phyloP scores from a whole-genome alignment of 1,284 basidiomycete genomes.

The Fomes fomentarius region DNA sequence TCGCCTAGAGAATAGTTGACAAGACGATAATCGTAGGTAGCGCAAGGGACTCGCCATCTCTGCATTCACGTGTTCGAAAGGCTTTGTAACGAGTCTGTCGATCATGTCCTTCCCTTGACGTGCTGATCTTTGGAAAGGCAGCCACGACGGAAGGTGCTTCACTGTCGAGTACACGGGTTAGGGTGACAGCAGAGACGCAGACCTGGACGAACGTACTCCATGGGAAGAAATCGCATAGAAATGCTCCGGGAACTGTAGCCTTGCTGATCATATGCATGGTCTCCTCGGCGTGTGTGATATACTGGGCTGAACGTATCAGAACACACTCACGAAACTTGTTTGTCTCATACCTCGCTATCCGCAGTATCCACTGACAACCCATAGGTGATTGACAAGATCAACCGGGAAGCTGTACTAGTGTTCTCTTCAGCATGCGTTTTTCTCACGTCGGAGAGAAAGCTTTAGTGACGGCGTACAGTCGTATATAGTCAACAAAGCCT shows the following conservation, averaged over 20 bases:
- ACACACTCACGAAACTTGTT: constrained; percentile 14
- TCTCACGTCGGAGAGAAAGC: too few species aligned
- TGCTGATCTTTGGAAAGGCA: constrained; percentile 39
- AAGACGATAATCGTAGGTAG: background rate
- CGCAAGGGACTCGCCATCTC: constrained; percentile 24
- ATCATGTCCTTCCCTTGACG: constrained; percentile 22
- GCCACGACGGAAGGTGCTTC: constrained; percentile 38
- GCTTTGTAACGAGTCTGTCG: constrained; percentile 28
- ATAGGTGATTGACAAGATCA: constrained; percentile 36
- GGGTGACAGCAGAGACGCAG: background rate
- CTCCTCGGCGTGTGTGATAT: constrained; percentile 28
- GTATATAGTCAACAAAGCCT: constrained; percentile 21
- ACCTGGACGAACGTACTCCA: constrained; percentile 18
- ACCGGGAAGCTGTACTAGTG: constrained; percentile 32
- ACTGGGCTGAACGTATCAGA: constrained; percentile 14
- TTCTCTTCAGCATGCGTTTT: too few species aligned
- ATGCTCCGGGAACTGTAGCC: constrained; percentile 32
- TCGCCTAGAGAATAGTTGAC: constrained; percentile 5
- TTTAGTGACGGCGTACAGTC: constrained; percentile 23
- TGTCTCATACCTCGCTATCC: constrained; percentile 26
- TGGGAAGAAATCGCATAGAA: constrained; percentile 34
- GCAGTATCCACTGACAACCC: constrained; percentile 33
- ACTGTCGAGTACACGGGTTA: constrained; percentile 23
- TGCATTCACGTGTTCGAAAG: constrained; percentile 33
- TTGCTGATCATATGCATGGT: constrained; percentile 26